Evolutionary conservation across 2,329 filamentous ascomycete species (phyloP).

Genomic region (Penicillium digitatum): DNA sequence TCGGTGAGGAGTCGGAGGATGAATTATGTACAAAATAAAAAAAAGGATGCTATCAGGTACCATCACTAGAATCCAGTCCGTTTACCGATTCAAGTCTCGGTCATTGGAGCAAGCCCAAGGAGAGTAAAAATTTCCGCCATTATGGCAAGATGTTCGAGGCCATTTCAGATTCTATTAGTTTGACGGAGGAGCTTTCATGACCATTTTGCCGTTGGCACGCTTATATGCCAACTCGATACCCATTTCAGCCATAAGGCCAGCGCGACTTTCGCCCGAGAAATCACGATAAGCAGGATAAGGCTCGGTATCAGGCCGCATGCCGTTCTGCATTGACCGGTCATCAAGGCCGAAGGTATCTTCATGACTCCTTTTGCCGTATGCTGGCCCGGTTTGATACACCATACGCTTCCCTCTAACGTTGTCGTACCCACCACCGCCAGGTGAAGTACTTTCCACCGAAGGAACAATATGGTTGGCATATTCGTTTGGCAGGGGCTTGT

Average conservation of each 20-base stretch:
- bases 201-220: constrained; percentile 35
- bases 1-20: constrained; percentile 5
- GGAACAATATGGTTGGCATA: constrained; percentile 21
- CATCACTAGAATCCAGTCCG: constrained; percentile 1
- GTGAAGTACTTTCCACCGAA: constrained; percentile 22
- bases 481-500: constrained; percentile 35
- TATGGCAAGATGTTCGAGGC: neutral
- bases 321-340: constrained; percentile 42
- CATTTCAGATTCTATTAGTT: constrained; percentile 12
- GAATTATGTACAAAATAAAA: constrained; percentile 25
- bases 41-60: constrained; percentile 7
- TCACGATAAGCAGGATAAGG: constrained; percentile 25
- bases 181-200: constrained; percentile 30
- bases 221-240: constrained; percentile 35
- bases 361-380: constrained; percentile 34
- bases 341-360: constrained; percentile 41
- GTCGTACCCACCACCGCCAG: constrained; percentile 23
- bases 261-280: constrained; percentile 25
- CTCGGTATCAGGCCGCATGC: constrained; percentile 41
- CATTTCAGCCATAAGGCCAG: constrained; percentile 24
- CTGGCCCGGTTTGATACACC: constrained; percentile 31
- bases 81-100: neutral
- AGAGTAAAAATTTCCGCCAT: neutral
- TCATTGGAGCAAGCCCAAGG: neutral
- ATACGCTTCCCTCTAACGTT: constrained; percentile 25